Percentiles rank a stretch among this genome's conserved stretches.
phyloP scores from a whole-genome alignment of 148 eudicot genomes.

The Cornus suecica region DNA sequence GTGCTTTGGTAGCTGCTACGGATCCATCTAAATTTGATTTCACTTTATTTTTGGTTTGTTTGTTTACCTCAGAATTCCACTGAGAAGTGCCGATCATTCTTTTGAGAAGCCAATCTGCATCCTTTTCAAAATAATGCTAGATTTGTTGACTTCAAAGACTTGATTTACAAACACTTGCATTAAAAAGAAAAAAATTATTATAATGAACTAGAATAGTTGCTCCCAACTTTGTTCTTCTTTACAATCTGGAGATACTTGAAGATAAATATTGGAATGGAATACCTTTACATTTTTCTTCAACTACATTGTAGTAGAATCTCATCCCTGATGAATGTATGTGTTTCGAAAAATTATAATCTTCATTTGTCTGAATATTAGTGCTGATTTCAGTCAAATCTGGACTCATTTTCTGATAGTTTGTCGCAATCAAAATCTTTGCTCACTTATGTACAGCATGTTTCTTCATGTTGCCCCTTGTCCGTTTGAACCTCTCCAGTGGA shows the following conservation, averaged over 20 bases:
- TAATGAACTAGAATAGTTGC: neutral
- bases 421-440: neutral
- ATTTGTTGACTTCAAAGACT: neutral
- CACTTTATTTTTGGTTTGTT: neutral
- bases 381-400: neutral
- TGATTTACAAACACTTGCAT: neutral
- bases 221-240: neutral
- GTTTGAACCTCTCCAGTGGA: neutral
- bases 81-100: too few species aligned
- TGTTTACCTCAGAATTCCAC: neutral
- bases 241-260: neutral
- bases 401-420: neutral
- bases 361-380: neutral
- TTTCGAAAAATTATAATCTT: neutral
- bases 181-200: too few species aligned
- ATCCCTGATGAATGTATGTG: neutral
- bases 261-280: neutral
- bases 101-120: too few species aligned
- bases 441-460: neutral
- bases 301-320: neutral
- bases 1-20: slow-evolving; percentile 5
- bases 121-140: neutral
- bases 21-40: neutral
- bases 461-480: neutral
- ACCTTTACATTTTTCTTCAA: neutral